A percentile compares a stretch with the other conserved stretches of the same genome.
Evolutionary conservation across 495 filamentous ascomycete species (phyloP).

Genomic region (Wilcoxina mikolae): DNA sequence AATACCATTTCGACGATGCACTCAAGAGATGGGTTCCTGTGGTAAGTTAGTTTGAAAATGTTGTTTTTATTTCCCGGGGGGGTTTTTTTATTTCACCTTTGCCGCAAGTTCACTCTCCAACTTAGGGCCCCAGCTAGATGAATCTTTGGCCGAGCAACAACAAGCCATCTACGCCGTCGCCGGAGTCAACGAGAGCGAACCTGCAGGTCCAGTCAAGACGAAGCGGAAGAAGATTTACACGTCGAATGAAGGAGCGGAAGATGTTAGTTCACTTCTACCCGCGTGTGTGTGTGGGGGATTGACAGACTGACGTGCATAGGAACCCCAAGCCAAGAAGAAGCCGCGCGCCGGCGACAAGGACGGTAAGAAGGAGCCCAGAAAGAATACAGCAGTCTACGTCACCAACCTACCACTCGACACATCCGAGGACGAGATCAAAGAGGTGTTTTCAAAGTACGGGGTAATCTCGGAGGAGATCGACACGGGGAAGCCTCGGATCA

Average conservation of each 20-base stretch:
- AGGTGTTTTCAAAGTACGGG: constrained; percentile 75
- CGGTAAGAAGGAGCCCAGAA: constrained; percentile 46
- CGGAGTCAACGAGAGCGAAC: constrained; percentile 50
- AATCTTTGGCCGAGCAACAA: constrained; percentile 64
- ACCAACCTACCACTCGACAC: constrained; percentile 69
- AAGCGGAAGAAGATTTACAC: constrained; percentile 59
- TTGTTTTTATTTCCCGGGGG: background rate
- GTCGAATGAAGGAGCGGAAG: constrained; percentile 20
- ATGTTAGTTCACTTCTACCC: background rate
- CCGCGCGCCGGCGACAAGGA: constrained; percentile 10
- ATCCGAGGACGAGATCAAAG: constrained; percentile 60
- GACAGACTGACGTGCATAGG: background rate
- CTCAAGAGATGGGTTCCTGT: constrained; percentile 67
- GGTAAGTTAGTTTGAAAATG: constrained; percentile 32
- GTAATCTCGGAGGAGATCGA: constrained; percentile 93
- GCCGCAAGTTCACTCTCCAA: constrained; percentile 6
- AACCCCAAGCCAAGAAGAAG: constrained; percentile 5
- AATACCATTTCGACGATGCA: constrained; percentile 64
- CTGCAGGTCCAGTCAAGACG: constrained; percentile 39
- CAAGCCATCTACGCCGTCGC: constrained; percentile 56
- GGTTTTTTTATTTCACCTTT: constrained; percentile 6
- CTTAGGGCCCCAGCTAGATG: constrained; percentile 44
- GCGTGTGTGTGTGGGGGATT: background rate
- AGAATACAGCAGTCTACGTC: constrained; percentile 85
- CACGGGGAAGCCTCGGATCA: constrained; percentile 68